phyloP scores from a whole-genome alignment of 2,329 filamentous ascomycete genomes.

The Chaetomiaceae sp. region DNA sequence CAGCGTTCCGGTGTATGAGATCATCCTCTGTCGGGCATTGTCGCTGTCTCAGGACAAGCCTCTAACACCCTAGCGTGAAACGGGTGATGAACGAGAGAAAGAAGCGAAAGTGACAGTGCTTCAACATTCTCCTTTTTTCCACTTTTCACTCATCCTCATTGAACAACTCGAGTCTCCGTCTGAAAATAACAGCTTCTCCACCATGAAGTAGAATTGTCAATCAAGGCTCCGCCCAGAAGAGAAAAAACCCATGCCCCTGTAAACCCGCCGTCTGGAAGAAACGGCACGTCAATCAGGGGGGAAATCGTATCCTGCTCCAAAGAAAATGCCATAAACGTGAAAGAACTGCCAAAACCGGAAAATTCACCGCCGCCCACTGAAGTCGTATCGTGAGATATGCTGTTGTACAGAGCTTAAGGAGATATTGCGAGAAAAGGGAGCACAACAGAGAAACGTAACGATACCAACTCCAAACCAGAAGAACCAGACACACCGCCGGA shows the following conservation, averaged over 20 bases:
- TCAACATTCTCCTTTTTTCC: slow-evolving; percentile 2
- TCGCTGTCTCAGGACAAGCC: neutral
- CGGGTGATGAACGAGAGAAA: slow-evolving; percentile 14
- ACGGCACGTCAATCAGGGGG: slow-evolving; percentile 4
- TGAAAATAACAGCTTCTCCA: neutral
- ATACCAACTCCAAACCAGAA: slow-evolving; percentile 6
- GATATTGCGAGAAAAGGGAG: slow-evolving; percentile 3
- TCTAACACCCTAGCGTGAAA: slow-evolving; percentile 7
- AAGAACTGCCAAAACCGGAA: slow-evolving; percentile 8
- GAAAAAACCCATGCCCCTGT: slow-evolving; percentile 2
- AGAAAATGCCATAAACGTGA: slow-evolving; percentile 4
- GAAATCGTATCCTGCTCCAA: slow-evolving; percentile 3
- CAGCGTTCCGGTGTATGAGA: slow-evolving; percentile 3
- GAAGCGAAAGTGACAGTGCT: slow-evolving; percentile 13
- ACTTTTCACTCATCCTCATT: neutral
- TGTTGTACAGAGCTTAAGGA: slow-evolving; percentile 17
- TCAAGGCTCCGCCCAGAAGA: slow-evolving; percentile 7
- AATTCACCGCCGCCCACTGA: slow-evolving; percentile 7
- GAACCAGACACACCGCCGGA: neutral
- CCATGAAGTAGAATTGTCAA: neutral
- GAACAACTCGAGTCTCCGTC: neutral
- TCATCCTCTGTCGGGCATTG: slow-evolving; percentile 3
- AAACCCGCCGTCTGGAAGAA: slow-evolving; percentile 1
- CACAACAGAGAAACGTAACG: slow-evolving; percentile 7
- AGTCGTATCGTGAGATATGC: slow-evolving; percentile 14